Conservation (phyloP, 495 filamentous ascomycete species). For the Penicillium cataractarum region DNA sequence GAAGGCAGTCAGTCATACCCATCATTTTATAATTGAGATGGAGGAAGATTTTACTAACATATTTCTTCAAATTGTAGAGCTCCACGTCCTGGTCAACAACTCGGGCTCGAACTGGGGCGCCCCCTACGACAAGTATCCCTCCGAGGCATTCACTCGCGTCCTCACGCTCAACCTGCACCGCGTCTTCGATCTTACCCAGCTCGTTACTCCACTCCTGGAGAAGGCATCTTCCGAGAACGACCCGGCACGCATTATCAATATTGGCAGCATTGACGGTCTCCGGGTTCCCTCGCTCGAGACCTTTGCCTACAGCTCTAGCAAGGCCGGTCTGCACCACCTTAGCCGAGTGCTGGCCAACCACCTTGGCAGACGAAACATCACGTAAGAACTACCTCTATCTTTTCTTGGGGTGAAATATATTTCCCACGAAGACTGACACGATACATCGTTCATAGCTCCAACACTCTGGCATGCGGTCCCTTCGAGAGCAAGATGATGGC, state of each 20-base stretch:
- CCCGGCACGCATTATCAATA: slow-evolving; percentile 73
- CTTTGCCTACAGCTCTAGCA: slow-evolving; percentile 74
- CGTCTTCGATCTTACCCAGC: slow-evolving; percentile 77
- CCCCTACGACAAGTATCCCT: slow-evolving; percentile 66
- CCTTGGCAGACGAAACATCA: slow-evolving; percentile 70
- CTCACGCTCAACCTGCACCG: slow-evolving; percentile 80
- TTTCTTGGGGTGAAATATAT: no score
- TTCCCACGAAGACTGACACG: slow-evolving; percentile 7
- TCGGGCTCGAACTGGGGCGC: slow-evolving; percentile 76
- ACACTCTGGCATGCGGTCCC: slow-evolving; percentile 76
- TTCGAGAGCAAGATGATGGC: slow-evolving; percentile 88
- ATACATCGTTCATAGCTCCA: slow-evolving; percentile 40
- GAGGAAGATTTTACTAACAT: slow-evolving; percentile 11
- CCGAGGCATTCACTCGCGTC: slow-evolving; percentile 69
- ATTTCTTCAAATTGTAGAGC: slow-evolving; percentile 40
- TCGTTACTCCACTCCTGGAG: slow-evolving; percentile 72
- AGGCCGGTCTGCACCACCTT: slow-evolving; percentile 75
- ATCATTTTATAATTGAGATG: neutral
- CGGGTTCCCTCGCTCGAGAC: slow-evolving; percentile 70
- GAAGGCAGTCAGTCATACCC: slow-evolving; percentile 58
- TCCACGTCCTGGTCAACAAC: slow-evolving; percentile 82
- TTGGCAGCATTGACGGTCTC: slow-evolving; percentile 72
- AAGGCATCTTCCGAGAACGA: slow-evolving; percentile 47
- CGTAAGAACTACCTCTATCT: slow-evolving; percentile 40
- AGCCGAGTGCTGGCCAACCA: slow-evolving; percentile 72